Evolutionary conservation across 2,329 filamentous ascomycete species (phyloP), one percentile per base, ranked within the genome.

Genomic region (Aspergillus sp.): DNA sequence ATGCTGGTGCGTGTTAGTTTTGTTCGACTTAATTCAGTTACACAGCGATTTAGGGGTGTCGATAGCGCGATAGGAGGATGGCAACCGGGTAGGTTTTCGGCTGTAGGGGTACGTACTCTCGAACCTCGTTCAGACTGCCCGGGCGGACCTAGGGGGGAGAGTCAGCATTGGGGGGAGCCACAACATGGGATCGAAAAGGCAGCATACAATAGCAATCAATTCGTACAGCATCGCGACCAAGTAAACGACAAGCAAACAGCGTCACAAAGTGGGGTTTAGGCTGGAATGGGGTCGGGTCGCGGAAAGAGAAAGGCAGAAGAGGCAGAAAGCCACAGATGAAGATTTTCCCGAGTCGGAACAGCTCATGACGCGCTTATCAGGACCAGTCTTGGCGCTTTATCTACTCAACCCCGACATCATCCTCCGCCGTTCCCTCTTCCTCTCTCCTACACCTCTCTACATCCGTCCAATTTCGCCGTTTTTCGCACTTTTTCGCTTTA

Each of bases 171-270:
- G 8, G 58, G 33, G 45, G 25, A 14, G 31, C 23, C 14, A 35
- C 46, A 8, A 39, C 33, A 14, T 17, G 12, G 14, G 12, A 37
- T n/a, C 8, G 48, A n/a, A 11, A 7, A 12, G 15, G 11, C 5
- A 52, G 80, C 89, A 70, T 80, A 97, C 95, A 79, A 97, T 89
- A 76, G 90, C 95, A 77, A 99, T 95, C 72, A 98, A 82, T 81
- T 99, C 95, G 83, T 99, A 99, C 79, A 99, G 82, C 95, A 99
- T 97, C 60, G 35, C 25, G 23, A 55, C 8, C 15, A 23, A 44
- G 12, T 39, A 39, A 21, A 57, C 21, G 21, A 33, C 25, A 62
- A 64, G 12, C 40, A 45, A 46, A 31, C 21, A 44, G 50, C 45
- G 31, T 41, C 33, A 46, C 23, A 51, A 52, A 54, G 51, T 57